Evolutionary conservation across 768 basidiomycete genomes (phyloP), one percentile per base, ranked within the genome.

Genomic region (Trametes cinnabarina): DNA sequence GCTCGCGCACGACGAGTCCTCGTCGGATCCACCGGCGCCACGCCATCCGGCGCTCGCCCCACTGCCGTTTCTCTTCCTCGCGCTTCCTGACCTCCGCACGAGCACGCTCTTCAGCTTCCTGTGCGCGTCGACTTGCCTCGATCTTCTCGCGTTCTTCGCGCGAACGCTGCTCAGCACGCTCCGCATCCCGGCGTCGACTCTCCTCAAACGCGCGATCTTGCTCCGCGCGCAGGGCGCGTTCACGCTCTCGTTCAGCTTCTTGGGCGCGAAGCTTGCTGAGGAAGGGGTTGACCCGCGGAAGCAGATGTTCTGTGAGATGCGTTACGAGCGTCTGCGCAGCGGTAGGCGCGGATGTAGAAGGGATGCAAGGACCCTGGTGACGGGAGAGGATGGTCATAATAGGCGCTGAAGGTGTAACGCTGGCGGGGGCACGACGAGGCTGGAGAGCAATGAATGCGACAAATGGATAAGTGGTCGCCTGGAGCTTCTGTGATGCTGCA

Each of bases 371-470:
- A 10, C 94, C 94, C 65, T 91, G 84, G 64, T 97, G 88, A 2
- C 93, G 87, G 1, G 94, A 91, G 20, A 98, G 79, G 42, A 98
- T 83, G 15, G 92, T 92, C 12, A 98, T 77, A 2, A 78, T 72
- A 0, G 89, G 81, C 0, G 72, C 66, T 0, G 77, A 72, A 22
- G 73, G 70, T 4, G 76, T 65, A 15, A 69, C 63, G 12, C 77
- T 69, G 4, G 66, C 63, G 40, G 67, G 69, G 20, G 71, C 77
- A 28, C 83, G 82, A 17, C 82, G 82, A 0, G 92, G 87, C 68
- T 98, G 92, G 47, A 97, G 82, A 1, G 94, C 87, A 47, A 97
- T 71, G 71, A 98, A 99, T 1, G 92, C 91, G 47, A 99, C 79
- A 60, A 95, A 95, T 0, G 96, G 97, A 66, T 90, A 97, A 0